Conservation (phyloP, 2,329 filamentous ascomycete species). For the Lithohypha guttulata region DNA sequence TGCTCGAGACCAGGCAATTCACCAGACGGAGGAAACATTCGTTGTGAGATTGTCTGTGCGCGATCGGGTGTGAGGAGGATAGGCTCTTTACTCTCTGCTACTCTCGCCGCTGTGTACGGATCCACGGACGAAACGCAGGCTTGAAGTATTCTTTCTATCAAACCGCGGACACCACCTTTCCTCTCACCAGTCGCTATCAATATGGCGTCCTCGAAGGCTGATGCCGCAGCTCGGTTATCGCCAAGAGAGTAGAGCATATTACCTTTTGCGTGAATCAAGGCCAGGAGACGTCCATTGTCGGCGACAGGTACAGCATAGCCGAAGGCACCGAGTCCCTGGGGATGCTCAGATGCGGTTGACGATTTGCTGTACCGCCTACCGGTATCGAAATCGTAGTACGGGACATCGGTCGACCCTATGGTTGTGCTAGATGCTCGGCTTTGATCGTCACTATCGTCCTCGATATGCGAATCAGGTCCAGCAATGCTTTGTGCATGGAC, state of each 20-base stretch:
- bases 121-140: conserved; percentile 34
- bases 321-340: conserved; percentile 58
- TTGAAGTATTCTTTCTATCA: conserved; percentile 67
- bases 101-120: conserved; percentile 26
- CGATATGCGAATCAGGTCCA: conserved; percentile 45
- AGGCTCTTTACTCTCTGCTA: conserved; percentile 40
- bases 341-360: conserved; percentile 12
- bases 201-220: conserved; percentile 89
- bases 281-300: conserved; percentile 86
- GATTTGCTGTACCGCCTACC: conserved; percentile 19
- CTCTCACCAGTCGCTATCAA: conserved; percentile 70
- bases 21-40: conserved; percentile 68
- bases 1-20: conserved; percentile 69
- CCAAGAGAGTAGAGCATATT: conserved; percentile 92
- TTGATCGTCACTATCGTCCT: conserved; percentile 47
- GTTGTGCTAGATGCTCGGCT: conserved; percentile 43
- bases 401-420: conserved; percentile 44
- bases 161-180: conserved; percentile 58
- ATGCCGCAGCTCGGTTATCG: conserved; percentile 67
- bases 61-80: conserved; percentile 73
- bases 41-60: conserved; percentile 68
- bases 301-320: conserved; percentile 74
- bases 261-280: conserved; percentile 94
- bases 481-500: not conserved
- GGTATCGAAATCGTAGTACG: conserved; percentile 47